Evolutionary conservation across 208 protist species (phyloP).

Genomic region (Leptomonas seymouri): DNA sequence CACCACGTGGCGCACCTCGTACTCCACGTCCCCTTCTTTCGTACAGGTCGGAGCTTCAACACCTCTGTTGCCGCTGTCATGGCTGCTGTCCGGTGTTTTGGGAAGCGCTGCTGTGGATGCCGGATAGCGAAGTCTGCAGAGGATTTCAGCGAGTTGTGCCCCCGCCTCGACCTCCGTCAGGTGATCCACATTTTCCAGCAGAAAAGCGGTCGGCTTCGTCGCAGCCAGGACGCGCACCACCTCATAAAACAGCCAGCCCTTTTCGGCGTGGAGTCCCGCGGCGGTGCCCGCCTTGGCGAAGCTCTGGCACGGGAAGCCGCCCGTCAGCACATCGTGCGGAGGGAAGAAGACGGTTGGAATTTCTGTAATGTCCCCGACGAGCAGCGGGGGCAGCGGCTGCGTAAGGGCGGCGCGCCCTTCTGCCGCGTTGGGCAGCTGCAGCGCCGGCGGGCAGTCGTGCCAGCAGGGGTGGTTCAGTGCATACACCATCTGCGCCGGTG

Average conservation of each 20-base stretch:
- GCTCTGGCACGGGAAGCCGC: conserved; percentile 87
- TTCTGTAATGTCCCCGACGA: conserved; percentile 73
- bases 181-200: conserved; percentile 88
- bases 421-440: conserved; percentile 22
- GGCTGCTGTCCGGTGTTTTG: background rate
- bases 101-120: background rate
- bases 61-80: background rate
- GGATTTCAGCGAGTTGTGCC: conserved; percentile 46
- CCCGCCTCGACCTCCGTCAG: conserved; percentile 59
- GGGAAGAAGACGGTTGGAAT: conserved; percentile 64
- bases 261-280: conserved; percentile 45
- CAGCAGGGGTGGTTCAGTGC: conserved; percentile 50
- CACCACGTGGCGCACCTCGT: conserved; percentile 45
- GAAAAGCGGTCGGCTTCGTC: conserved; percentile 46
- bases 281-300: conserved; percentile 69
- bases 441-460: conserved; percentile 11
- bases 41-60: too few relatives aligned
- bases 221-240: conserved; percentile 66
- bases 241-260: conserved; percentile 81
- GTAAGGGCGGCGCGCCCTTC: background rate
- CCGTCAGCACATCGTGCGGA: conserved; percentile 73
- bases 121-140: conserved; percentile 34
- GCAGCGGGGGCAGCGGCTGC: background rate
- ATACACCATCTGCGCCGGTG: conserved; percentile 53
- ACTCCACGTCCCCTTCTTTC: background rate